Base-by-base conservation (phyloP, 768 basidiomycete genomes). In the Termitomyces sp. region DNA sequence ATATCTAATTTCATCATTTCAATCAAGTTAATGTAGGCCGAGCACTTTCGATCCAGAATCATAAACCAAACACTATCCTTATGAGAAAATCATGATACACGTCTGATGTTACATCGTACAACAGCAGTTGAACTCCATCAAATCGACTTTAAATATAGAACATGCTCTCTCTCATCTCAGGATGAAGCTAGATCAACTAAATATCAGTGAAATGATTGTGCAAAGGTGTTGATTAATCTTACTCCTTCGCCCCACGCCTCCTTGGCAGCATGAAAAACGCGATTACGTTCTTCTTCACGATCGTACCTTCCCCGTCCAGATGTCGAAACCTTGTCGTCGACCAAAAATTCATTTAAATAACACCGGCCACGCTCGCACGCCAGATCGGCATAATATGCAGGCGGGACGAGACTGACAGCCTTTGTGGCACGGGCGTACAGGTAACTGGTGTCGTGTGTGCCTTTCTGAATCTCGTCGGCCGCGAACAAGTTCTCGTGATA, bases 341-440 rank as follows among this genome's bases (percentile, higher is more conserved):
- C 79, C 66, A 92, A 67, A 49, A 90, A 84, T 0, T 85, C 83
- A 58, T 90, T 88, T 40, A 93, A 60, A 63, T 90, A 93, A 64
- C 77, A 86, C 37, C 90, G 71, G 0, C 86, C 90, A 10, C 90
- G 74, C 68, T 93, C 90, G 65, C 89, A 91, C 1, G 88, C 90
- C 49, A 92, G 69, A 68, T 92, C 89, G 7, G 88, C 86, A 61
- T 90, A 90, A 64, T 90, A 90, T 0, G 89, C 89, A 0, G 89
- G 79, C 0, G 90, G 89, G 11, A 91, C 77, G 22, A 93, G 72
- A 64, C 87, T 90, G 30, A 94, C 92, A 0, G 90, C 86, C 62
- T 88, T 87, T 3, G 90, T 94, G 0, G 90, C 90, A 4, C 91
- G 80, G 0, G 87, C 90, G 60, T 89, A 94, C 14, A 89, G 73